Base-by-base conservation (phyloP, 2,329 filamentous ascomycete genomes). In the Claviceps quebecensis region DNA sequence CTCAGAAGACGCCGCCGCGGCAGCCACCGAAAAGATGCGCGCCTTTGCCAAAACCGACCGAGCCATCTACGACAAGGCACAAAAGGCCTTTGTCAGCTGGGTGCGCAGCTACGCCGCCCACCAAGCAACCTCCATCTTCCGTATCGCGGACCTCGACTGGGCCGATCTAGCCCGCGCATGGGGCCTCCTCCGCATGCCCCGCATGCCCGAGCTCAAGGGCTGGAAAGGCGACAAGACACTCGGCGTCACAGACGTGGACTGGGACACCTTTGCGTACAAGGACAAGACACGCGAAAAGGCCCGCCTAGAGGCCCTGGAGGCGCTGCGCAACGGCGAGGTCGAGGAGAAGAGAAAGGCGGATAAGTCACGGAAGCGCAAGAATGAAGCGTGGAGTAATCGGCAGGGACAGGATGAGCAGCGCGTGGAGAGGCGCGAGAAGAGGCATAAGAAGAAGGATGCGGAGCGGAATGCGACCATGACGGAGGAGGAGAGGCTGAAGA, bases 61-160 rank as follows among this genome's bases (percentile, higher is more conserved):
- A 44, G 74, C 71, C 3, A 64, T 93, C 11, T 84, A 93, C 64
- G 89, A 96, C 65, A 93, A 95, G 61, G 89, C 86, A 0, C 88
- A 95, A 63, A 82, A 84, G 55, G 93, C 84, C 0, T 97, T 98
- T 59, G 91, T 97, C 22, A 91, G 86, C 62, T 97, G 89, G 86
- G 81, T 95, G 1, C 81, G 89, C 63, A 86, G 87, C 58, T 97
- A 97, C 69, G 86, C 81, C 63, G 94, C 93, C 61, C 93, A 97
- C 61, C 82, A 90, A 57, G 89, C 91, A 1, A 84, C 81, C 54
- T 94, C 88, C 61, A 97, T 98, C 58, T 98, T 98, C 72, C 81
- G 86, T 11, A 72, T 88, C 2, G 66, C 75, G 3, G 88, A 94
- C 60, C 74, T 96, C 16, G 84, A 95, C 65, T 98, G 93, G 93